These are phyloP conservation scores for Sordariomycetes sp. DNA, from an alignment of 2,329 filamentous ascomycete species.

Conservation along the genomic window DNA sequence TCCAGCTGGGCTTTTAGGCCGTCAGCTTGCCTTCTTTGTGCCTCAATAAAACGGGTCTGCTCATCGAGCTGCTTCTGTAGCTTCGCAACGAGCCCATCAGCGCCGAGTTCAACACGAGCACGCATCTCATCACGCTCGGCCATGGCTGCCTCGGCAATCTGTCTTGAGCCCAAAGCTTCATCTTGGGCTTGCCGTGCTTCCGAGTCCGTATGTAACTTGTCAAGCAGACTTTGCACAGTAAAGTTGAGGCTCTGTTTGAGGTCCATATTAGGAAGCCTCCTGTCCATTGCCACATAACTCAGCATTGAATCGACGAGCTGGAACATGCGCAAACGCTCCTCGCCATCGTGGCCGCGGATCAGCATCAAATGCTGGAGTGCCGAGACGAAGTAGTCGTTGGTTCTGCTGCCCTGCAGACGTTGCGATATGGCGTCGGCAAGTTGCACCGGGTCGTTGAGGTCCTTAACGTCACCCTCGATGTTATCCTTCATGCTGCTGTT, in stretches of 20 bases:
- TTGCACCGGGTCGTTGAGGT: conserved; percentile 85
- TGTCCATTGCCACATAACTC: conserved; percentile 97
- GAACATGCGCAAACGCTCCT: conserved; percentile 90
- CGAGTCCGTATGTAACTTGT: conserved; percentile 93
- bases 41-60: conserved; percentile 81
- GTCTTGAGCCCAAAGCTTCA: conserved; percentile 80
- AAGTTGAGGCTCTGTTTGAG: conserved; percentile 97
- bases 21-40: conserved; percentile 79
- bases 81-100: conserved; percentile 87
- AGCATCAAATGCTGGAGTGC: conserved; percentile 91
- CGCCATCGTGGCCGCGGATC: conserved; percentile 82
- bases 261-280: conserved; percentile 90
- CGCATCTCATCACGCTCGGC: conserved; percentile 94
- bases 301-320: conserved; percentile 98
- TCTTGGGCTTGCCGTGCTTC: conserved; percentile 89
- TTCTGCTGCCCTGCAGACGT: conserved; percentile 72
- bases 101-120: conserved; percentile 79
- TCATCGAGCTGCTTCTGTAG: conserved; percentile 91
- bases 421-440: conserved; percentile 90
- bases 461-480: conserved; percentile 76
- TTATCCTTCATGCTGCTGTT: conserved; percentile 84
- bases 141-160: conserved; percentile 91
- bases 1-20: conserved; percentile 82
- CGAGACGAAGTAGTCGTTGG: conserved; percentile 92
- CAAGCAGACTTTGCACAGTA: conserved; percentile 87